These are phyloP conservation scores for Beta lomatogona DNA, from an alignment of 179 eudicot species.

Conservation along the genomic window DNA sequence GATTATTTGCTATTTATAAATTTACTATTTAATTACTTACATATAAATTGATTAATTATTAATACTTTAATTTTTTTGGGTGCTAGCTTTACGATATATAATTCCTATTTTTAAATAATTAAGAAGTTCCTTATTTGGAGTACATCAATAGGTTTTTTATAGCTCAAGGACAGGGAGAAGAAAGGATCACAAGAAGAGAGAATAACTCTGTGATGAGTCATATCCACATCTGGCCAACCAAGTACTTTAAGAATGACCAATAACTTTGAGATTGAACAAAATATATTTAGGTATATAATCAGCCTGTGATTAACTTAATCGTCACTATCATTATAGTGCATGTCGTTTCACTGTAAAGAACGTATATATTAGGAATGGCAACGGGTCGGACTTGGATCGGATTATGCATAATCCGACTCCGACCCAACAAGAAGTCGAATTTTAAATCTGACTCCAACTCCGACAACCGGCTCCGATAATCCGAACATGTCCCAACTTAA, in stretches of 20 bases:
- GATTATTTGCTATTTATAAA: not conserved
- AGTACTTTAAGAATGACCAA: not conserved
- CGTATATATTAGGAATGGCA: not conserved
- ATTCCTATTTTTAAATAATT: not conserved
- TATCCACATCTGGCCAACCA: not conserved
- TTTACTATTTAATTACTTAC: not conserved
- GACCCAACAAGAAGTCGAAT: too few relatives aligned
- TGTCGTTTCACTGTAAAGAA: not conserved
- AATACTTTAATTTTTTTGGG: too few relatives aligned
- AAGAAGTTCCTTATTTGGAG: not conserved
- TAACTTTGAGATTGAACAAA: not conserved
- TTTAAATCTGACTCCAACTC: too few relatives aligned
- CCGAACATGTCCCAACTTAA: too few relatives aligned
- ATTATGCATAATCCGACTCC: too few relatives aligned
- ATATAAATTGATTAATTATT: too few relatives aligned
- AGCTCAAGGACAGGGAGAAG: not conserved
- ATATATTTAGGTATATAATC: not conserved
- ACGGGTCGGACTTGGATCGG: too few relatives aligned
- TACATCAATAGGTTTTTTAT: not conserved
- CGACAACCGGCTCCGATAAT: too few relatives aligned
- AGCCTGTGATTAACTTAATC: not conserved
- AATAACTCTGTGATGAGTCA: conserved; percentile 14
- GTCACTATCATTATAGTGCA: not conserved
- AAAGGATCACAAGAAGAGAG: conserved; percentile 5
- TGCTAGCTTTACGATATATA: too few relatives aligned